Evolutionary conservation across 345 rosid species (phyloP), one percentile per base, ranked within the genome.

Genomic region (Limnanthes douglasii): DNA sequence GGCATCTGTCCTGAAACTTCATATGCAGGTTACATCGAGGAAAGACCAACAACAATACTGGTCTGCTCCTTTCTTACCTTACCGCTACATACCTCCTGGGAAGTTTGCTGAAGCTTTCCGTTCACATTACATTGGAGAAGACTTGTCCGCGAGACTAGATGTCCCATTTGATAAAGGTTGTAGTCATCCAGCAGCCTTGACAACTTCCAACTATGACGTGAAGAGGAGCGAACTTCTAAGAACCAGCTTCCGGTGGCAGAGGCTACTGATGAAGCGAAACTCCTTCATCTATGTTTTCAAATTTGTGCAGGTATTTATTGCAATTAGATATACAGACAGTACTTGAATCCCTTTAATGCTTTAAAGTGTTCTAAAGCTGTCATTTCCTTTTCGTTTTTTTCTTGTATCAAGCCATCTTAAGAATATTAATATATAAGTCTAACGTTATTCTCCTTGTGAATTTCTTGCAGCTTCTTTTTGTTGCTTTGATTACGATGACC

Each of bases 1-100:
- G 25, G 1, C 2, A 6, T 32, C 15, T 3, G 8, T 4, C 32
- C 53, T 53, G 31, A 39, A 47, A 31, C 15, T 14, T 10, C 43
- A 31, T 50, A 12, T 7, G 34, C 74, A 88, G 98, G 92, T 90
- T 31, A 68, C 66, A 8, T 90, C 98, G 13, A 77, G 66, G 60
- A 90, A 90, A 52, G 98, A 84, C 52, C 98, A 90, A 48, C 67
- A 84, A 69, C 98, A 90, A 62, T 90, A 90, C 39, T 90, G 95
- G 98, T 80, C 82, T 37, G 72, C 39, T 35, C 69, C 75, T 31
- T 77, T 65, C 54, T 51, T 66, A 25, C 86, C 95, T 27, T 90
- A 80, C 34, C 67, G 69, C 1, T 90, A 79, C 41, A 65, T 84
- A 34, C 61, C 98, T 46, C 94, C 93, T 11, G 76, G 84, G 53